A percentile compares a stretch with the other conserved stretches of the same genome.
Evolutionary conservation across 805 yeast species (phyloP).

Genomic region (Kluyveromyces nonfermentans): DNA sequence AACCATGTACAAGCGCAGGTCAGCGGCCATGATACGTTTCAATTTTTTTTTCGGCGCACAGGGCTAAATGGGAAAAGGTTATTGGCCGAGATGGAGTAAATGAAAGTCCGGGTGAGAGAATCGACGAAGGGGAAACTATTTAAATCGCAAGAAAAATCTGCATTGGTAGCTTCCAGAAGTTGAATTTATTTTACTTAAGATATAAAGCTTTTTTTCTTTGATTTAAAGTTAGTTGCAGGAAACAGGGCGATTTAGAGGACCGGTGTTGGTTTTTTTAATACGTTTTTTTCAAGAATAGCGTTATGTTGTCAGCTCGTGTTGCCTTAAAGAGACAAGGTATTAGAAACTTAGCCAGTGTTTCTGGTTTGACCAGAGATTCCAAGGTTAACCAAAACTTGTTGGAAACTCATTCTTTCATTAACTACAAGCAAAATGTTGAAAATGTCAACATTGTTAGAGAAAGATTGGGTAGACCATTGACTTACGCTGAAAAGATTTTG

Average conservation of each 20-base stretch:
- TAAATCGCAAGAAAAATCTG: neutral
- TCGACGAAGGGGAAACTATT: neutral
- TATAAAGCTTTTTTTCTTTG: no score
- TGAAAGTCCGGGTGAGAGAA: neutral
- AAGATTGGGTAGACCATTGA: constrained; percentile 79
- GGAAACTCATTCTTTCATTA: constrained; percentile 77
- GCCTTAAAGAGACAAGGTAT: constrained; percentile 14
- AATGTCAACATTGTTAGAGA: constrained; percentile 76
- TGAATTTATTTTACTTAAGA: no score
- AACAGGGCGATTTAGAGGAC: neutral
- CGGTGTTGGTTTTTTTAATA: neutral
- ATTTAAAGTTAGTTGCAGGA: no score
- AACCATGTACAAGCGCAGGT: neutral
- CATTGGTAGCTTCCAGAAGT: neutral
- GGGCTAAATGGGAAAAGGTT: neutral
- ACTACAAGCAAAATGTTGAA: constrained; percentile 85
- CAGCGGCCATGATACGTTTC: neutral
- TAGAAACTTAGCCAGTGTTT: constrained; percentile 35
- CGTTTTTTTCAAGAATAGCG: neutral
- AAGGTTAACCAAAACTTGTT: constrained; percentile 73
- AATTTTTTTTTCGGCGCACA: neutral
- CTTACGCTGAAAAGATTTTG: constrained; percentile 90
- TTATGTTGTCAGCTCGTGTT: constrained; percentile 29
- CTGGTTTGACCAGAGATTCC: constrained; percentile 49
- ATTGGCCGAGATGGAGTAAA: neutral